These are phyloP conservation scores for Petunia axillaris DNA, from an alignment of 257 asterid species.

Conservation along the genomic window DNA sequence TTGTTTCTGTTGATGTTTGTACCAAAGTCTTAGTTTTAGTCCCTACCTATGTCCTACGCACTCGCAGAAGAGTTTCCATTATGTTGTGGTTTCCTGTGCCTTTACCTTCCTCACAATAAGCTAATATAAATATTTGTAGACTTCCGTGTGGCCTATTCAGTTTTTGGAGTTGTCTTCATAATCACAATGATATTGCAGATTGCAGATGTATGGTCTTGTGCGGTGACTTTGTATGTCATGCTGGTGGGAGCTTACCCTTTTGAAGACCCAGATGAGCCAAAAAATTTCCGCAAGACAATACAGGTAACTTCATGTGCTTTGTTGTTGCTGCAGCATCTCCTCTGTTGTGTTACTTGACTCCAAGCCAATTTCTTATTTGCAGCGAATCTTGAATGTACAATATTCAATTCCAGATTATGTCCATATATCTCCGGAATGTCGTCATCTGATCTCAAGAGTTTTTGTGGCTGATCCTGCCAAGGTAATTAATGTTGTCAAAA, in stretches of 20 bases:
- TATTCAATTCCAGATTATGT: slow-evolving; percentile 96
- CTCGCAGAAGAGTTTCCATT: no score
- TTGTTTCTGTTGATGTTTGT: no score
- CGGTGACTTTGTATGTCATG: slow-evolving; percentile 93
- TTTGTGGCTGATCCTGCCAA: slow-evolving; percentile 89
- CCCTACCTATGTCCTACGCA: no score
- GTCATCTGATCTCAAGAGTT: slow-evolving; percentile 80
- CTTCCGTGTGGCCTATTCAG: background rate
- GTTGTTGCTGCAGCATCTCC: background rate
- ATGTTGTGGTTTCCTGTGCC: no score
- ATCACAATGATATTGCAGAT: slow-evolving; percentile 44
- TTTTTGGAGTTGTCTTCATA: background rate
- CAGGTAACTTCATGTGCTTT: slow-evolving; percentile 49
- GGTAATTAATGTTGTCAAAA: slow-evolving; percentile 40
- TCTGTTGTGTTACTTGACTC: slow-evolving; percentile 25
- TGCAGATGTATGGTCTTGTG: slow-evolving; percentile 99
- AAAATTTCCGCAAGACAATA: slow-evolving; percentile 87
- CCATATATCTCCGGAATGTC: slow-evolving; percentile 84
- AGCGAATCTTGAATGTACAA: slow-evolving; percentile 89
- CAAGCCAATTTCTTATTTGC: slow-evolving; percentile 29
- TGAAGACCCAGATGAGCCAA: slow-evolving; percentile 95
- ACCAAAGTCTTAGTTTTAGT: no score
- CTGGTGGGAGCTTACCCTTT: slow-evolving; percentile 96
- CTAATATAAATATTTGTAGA: background rate
- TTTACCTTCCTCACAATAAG: no score